Conservation (phyloP, 2,329 filamentous ascomycete species). For the Fusarium irregulare region DNA sequence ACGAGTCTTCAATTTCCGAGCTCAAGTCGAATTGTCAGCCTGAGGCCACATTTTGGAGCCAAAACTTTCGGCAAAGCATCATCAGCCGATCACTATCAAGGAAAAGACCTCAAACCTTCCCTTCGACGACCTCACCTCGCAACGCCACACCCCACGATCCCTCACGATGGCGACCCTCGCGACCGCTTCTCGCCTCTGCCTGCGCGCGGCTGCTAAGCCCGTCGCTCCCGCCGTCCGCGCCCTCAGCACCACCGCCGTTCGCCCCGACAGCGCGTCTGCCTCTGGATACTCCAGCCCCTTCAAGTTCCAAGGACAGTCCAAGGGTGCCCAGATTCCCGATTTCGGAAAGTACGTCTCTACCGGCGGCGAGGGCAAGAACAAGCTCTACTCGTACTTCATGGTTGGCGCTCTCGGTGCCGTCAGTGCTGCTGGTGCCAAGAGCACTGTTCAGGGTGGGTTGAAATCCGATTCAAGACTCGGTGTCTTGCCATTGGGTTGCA, state of each 20-base stretch:
- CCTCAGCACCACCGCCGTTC: constrained; percentile 66
- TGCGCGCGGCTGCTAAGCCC: constrained; percentile 66
- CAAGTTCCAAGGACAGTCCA: constrained; percentile 71
- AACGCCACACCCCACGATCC: constrained; percentile 46
- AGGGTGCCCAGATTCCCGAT: constrained; percentile 80
- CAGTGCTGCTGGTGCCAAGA: constrained; percentile 93
- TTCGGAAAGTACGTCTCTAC: constrained; percentile 89
- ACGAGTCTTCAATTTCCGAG: constrained; percentile 59
- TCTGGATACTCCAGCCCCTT: constrained; percentile 71
- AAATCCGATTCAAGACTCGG: constrained; percentile 3
- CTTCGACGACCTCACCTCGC: constrained; percentile 43
- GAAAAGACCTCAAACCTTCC: constrained; percentile 62
- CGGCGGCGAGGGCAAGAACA: constrained; percentile 75
- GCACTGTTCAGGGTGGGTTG: constrained; percentile 93
- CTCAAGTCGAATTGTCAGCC: constrained; percentile 52
- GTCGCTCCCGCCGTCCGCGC: constrained; percentile 61
- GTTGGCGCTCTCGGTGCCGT: constrained; percentile 94
- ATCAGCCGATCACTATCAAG: constrained; percentile 51
- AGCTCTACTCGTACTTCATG: constrained; percentile 98
- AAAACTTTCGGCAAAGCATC: constrained; percentile 59
- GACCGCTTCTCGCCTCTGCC: constrained; percentile 74
- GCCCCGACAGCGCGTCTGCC: constrained; percentile 60
- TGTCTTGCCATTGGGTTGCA: constrained; percentile 47
- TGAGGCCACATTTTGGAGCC: constrained; percentile 56
- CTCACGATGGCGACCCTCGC: constrained; percentile 74